phyloP scores from a whole-genome alignment of 352 stramenopile species.

The Phytophthora quininea region DNA sequence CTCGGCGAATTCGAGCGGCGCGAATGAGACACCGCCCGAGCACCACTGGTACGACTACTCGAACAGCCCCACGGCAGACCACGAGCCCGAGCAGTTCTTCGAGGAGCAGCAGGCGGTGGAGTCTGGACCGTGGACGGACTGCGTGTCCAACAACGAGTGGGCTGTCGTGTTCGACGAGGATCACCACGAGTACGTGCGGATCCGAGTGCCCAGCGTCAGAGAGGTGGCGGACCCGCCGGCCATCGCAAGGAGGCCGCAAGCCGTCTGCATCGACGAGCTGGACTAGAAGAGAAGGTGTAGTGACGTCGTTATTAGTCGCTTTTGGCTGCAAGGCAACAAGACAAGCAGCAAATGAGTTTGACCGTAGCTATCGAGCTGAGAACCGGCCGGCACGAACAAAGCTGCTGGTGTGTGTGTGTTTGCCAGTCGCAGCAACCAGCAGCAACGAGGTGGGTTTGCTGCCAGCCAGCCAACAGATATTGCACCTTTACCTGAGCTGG shows the following conservation, averaged over 20 bases:
- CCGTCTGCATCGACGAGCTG: conserved; percentile 58
- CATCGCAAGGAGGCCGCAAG: conserved; percentile 22
- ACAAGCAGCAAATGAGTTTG: too few relatives aligned
- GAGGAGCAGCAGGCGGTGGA: conserved; percentile 20
- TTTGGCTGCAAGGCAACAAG: too few relatives aligned
- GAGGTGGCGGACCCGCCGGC: conserved; percentile 21
- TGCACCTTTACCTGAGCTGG: too few relatives aligned
- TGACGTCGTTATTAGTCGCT: too few relatives aligned
- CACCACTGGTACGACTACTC: conserved; percentile 23
- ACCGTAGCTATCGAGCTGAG: background rate
- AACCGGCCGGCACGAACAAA: background rate
- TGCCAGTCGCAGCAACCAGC: background rate
- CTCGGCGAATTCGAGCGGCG: conserved; percentile 24
- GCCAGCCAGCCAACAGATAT: too few relatives aligned
- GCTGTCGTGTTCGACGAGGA: conserved; percentile 37
- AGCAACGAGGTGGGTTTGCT: too few relatives aligned
- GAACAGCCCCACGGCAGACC: conserved; percentile 18
- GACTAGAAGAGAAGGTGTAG: conserved; percentile 27
- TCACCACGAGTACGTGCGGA: conserved; percentile 30
- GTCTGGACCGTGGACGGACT: conserved; percentile 30
- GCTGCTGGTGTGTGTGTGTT: background rate
- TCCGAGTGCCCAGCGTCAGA: conserved; percentile 25
- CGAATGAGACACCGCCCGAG: conserved; percentile 8
- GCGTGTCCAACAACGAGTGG: conserved; percentile 27
- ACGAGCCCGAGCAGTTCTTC: conserved; percentile 21